Evolutionary conservation across 495 filamentous ascomycete species (phyloP).

Genomic region (Penicillium maclennaniae): DNA sequence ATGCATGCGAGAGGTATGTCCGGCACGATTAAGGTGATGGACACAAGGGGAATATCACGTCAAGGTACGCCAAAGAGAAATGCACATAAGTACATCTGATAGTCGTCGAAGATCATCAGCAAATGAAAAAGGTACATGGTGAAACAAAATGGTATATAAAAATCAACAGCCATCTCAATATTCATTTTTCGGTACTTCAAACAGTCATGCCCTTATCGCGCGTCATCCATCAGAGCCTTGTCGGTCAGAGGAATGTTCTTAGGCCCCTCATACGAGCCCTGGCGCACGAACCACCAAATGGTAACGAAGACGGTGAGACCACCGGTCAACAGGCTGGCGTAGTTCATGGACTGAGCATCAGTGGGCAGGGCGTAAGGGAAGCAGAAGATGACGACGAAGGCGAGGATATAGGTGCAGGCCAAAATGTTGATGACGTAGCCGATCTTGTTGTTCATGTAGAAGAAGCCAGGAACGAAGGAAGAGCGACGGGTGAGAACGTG

Average conservation of each 20-base stretch:
- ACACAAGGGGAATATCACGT: constrained; percentile 13
- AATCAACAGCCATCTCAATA: constrained; percentile 1
- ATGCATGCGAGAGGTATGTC: constrained; percentile 6
- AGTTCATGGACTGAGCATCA: constrained; percentile 62
- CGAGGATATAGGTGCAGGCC: constrained; percentile 59
- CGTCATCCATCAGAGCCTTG: constrained; percentile 27
- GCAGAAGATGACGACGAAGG: constrained; percentile 74
- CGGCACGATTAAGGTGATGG: constrained; percentile 12
- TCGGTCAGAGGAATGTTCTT: constrained; percentile 38
- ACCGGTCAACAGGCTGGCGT: constrained; percentile 61
- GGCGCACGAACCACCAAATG: constrained; percentile 39
- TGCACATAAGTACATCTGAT: constrained; percentile 4
- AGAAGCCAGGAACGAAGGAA: constrained; percentile 62
- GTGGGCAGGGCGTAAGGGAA: constrained; percentile 65
- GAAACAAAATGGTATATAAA: constrained; percentile 13
- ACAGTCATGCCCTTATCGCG: constrained; percentile 16
- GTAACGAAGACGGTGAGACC: constrained; percentile 50
- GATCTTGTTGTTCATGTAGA: constrained; percentile 57
- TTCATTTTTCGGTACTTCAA: not conserved
- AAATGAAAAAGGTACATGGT: constrained; percentile 7
- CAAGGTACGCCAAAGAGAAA: constrained; percentile 6
- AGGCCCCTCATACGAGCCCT: constrained; percentile 34
- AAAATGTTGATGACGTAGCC: constrained; percentile 59
- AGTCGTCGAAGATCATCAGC: constrained; percentile 12
- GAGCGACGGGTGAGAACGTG: constrained; percentile 63